Evolutionary conservation across 768 basidiomycete genomes (phyloP).

Genomic region (Hydnum rufescens): DNA sequence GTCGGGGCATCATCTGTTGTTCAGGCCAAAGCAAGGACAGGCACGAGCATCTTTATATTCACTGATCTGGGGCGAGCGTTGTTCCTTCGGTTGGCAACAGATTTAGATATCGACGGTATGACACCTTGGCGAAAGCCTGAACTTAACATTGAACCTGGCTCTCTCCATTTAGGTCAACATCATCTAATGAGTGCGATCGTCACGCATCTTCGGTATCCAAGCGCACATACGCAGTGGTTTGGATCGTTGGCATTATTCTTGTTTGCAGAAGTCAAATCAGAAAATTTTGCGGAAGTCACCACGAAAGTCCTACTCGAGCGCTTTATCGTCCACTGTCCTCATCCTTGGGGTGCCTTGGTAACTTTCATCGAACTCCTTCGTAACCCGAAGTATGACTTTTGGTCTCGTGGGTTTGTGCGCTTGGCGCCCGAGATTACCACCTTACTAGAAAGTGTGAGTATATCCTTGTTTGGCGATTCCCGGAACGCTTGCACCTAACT

Average conservation of each 20-base stretch:
- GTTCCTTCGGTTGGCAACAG: conserved; percentile 61
- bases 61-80: conserved; percentile 72
- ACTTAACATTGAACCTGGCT: too few species aligned
- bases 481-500: not conserved
- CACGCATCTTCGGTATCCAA: conserved; percentile 90
- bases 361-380: conserved; percentile 88
- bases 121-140: too few species aligned
- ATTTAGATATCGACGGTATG: conserved; percentile 82
- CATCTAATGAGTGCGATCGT: conserved; percentile 84
- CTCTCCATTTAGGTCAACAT: conserved; percentile 80
- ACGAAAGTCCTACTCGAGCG: conserved; percentile 84
- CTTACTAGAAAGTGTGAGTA: conserved; percentile 10
- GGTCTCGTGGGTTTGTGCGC: conserved; percentile 71
- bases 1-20: conserved; percentile 85
- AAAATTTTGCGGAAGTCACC: conserved; percentile 61
- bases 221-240: conserved; percentile 98
- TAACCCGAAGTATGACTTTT: conserved; percentile 79
- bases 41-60: conserved; percentile 59
- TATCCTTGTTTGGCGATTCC: not conserved
- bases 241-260: conserved; percentile 75
- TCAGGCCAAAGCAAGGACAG: conserved; percentile 69
- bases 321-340: conserved; percentile 84
- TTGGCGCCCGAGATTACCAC: conserved; percentile 56
- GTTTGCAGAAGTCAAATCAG: conserved; percentile 60
- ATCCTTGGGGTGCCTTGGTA: conserved; percentile 88